Evolutionary conservation across 1,284 basidiomycete genomes (phyloP), one percentile per base, ranked within the genome.

Genomic region (Irpex sp.): DNA sequence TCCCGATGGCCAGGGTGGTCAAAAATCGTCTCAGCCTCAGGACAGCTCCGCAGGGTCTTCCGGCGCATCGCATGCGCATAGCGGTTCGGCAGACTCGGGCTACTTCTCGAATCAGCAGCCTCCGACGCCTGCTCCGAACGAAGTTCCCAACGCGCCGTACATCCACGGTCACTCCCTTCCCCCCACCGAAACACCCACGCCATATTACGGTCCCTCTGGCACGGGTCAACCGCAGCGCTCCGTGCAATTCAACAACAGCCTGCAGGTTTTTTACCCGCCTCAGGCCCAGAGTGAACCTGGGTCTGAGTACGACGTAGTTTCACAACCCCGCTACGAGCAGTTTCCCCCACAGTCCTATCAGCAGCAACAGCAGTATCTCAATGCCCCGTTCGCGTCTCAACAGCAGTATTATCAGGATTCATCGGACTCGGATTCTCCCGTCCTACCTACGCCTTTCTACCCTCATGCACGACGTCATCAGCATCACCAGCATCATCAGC

Each of bases 81-180:
- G 70, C 47, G 65, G 62, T 51, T 7, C 63, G 8, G 58, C 59
- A 15, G 68, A 65, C 57, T 68, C 69, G 60, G 65, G 66, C n/a
- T 72, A 69, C 63, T 69, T 63, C n/a, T 68, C 71, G 63, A 75
- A 76, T 78, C 73, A 76, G 31, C 80, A 81, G 7, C 70, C 82
- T 7, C 81, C 84, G 48, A 88, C 86, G 15, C 86, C 87, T 37
- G 83, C 78, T n/a, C 83, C 84, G 2, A 70, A 85, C 61, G 85
- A 89, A 57, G 62, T 79, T 2, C 81, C 79, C 38, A 72, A 79
- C 58, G 76, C 81, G 47, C 80, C 80, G 5, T 74, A 77, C 17
- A 66, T 68, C 48, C 73, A 66, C 60, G 73, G 77, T 44, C 74
- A 73, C 8, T 75, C 76, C 1, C 61, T 75, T 40, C 75, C 74